Percentiles rank a stretch among this genome's conserved stretches.
Evolutionary conservation across 2,329 filamentous ascomycete genomes (phyloP).

Genomic region (Plenodomus tracheiphilus): DNA sequence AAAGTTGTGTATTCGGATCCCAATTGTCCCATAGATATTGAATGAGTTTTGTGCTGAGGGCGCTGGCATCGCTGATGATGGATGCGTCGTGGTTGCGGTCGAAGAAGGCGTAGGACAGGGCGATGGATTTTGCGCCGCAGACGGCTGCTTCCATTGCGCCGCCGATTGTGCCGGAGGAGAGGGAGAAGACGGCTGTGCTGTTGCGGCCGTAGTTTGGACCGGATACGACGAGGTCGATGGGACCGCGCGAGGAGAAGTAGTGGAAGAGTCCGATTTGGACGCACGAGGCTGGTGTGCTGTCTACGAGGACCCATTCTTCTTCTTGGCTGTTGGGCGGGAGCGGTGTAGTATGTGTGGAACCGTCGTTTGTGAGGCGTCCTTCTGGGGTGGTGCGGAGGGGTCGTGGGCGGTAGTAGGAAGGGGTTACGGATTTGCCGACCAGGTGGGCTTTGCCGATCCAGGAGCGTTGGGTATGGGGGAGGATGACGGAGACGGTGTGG

Average conservation of each 20-base stretch:
- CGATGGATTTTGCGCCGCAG: conserved; percentile 64
- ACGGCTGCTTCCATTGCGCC: conserved; percentile 55
- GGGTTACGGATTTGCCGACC: conserved; percentile 74
- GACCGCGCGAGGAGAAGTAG: conserved; percentile 50
- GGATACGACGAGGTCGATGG: conserved; percentile 53
- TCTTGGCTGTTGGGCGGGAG: conserved; percentile 35
- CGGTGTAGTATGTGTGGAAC: conserved; percentile 38
- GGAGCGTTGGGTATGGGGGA: conserved; percentile 88
- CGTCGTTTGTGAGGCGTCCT: conserved; percentile 43
- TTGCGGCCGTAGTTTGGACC: conserved; percentile 57
- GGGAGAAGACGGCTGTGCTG: conserved; percentile 54
- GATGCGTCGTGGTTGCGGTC: conserved; percentile 78
- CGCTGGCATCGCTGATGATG: conserved; percentile 76
- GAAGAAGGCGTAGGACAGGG: conserved; percentile 89
- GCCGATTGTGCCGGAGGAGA: conserved; percentile 55
- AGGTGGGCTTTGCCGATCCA: conserved; percentile 99
- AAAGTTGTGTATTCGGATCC: conserved; percentile 74
- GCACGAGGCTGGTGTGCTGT: conserved; percentile 55
- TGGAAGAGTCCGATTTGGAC: conserved; percentile 54
- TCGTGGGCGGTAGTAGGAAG: conserved; percentile 76
- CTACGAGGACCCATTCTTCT: conserved; percentile 56
- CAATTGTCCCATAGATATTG: conserved; percentile 78
- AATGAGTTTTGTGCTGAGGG: conserved; percentile 74
- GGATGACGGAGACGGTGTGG: conserved; percentile 86
- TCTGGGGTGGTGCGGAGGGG: conserved; percentile 52